phyloP scores from a whole-genome alignment of 2,329 filamentous ascomycete genomes.

The Diaporthe batatas region DNA sequence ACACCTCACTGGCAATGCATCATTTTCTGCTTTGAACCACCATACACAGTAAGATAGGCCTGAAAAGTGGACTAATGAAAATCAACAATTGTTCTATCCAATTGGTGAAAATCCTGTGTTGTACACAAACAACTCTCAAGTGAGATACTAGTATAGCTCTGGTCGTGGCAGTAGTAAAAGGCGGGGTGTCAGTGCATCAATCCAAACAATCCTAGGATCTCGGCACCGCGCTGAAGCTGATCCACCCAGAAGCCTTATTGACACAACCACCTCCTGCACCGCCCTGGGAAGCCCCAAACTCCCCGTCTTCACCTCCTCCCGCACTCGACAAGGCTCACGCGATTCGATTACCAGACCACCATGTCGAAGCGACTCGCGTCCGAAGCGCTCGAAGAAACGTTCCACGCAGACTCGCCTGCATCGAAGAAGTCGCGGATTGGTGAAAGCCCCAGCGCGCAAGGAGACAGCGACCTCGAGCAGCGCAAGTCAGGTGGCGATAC shows the following conservation, averaged over 20 bases:
- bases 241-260: conserved; percentile 12
- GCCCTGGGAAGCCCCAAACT: neutral
- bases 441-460: conserved; percentile 43
- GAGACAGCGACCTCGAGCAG: conserved; percentile 52
- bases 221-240: neutral
- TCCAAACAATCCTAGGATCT: conserved; percentile 22
- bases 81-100: neutral
- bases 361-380: conserved; percentile 66
- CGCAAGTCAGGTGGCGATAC: conserved; percentile 42
- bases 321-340: neutral
- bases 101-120: neutral
- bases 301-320: neutral
- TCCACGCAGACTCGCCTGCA: conserved; percentile 67
- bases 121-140: neutral
- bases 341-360: conserved; percentile 52
- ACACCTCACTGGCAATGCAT: neutral
- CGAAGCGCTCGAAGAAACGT: conserved; percentile 70
- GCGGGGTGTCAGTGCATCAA: conserved; percentile 37
- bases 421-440: conserved; percentile 70
- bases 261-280: conserved; percentile 26
- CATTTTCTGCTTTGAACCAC: neutral
- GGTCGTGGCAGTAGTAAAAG: conserved; percentile 37
- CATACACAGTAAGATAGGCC: too few species aligned
- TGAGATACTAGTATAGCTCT: conserved; percentile 39
- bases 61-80: too few species aligned